These are phyloP conservation scores for Solanum pimpinellifolium DNA, from an alignment of 257 asterid genomes.

Conservation along the genomic window DNA sequence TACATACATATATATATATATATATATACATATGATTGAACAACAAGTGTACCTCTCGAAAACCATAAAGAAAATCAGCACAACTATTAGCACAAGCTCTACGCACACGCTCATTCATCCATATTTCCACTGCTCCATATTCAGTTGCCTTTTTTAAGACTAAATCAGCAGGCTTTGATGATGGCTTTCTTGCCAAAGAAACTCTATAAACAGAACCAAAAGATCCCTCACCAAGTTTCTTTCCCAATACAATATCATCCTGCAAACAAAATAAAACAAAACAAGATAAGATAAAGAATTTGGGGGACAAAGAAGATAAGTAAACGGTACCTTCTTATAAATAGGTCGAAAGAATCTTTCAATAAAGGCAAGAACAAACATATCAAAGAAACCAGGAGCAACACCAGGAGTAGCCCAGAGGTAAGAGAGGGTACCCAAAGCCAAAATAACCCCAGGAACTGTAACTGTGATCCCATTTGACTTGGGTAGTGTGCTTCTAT, in stretches of 20 bases:
- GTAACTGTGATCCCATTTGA: conserved; percentile 59
- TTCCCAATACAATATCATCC: conserved; percentile 94
- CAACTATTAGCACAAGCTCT: conserved; percentile 94
- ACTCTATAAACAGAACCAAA: conserved; percentile 81
- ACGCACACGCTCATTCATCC: conserved; percentile 96
- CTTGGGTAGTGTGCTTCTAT: conserved; percentile 85
- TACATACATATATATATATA: no score
- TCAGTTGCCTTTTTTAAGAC: conserved; percentile 89
- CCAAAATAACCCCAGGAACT: conserved; percentile 78
- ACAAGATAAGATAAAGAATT: not conserved
- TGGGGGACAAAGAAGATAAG: not conserved
- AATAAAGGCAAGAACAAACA: conserved; percentile 89
- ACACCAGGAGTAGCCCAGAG: conserved; percentile 99
- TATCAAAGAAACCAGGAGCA: conserved; percentile 97
- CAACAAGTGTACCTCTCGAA: conserved; percentile 52
- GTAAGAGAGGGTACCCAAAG: conserved; percentile 75
- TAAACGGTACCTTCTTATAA: conserved; percentile 53
- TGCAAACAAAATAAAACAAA: conserved; percentile 11
- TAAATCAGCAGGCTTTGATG: conserved; percentile 55
- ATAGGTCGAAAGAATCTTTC: conserved; percentile 70
- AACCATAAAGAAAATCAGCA: conserved; percentile 91
- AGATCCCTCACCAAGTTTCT: conserved; percentile 90
- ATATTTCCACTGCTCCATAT: conserved; percentile 98
- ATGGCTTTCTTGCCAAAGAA: conserved; percentile 47
- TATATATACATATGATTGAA: no score